Evolutionary conservation across 345 rosid genomes (phyloP).

Genomic region (Syzygium grande): DNA sequence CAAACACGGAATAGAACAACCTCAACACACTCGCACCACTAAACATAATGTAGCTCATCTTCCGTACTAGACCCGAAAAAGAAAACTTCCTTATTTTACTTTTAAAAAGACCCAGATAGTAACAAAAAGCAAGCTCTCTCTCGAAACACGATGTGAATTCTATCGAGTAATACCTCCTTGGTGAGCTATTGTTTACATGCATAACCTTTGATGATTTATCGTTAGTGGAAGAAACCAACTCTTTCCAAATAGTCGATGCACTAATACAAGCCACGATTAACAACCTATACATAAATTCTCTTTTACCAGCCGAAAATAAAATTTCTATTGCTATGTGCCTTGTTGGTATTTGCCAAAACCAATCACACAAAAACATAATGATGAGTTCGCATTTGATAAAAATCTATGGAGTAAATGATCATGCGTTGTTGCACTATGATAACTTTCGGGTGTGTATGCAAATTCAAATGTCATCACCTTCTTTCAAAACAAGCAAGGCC

Average conservation of each 20-base stretch:
- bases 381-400: not conserved
- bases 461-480: constrained; percentile 32
- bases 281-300: not conserved
- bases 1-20: no score
- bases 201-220: not conserved
- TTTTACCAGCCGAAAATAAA: not conserved
- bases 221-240: not conserved
- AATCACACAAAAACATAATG: not conserved
- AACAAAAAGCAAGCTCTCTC: not conserved
- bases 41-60: no score
- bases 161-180: not conserved
- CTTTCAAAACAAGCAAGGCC: constrained; percentile 76
- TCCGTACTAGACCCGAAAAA: no score
- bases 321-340: not conserved
- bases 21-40: no score
- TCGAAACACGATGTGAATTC: not conserved
- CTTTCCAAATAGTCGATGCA: not conserved
- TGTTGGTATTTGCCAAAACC: not conserved
- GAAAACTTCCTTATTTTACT: no score
- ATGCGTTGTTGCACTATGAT: not conserved
- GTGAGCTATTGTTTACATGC: not conserved
- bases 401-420: not conserved
- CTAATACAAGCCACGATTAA: not conserved
- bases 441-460: not conserved
- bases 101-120: no score